Base-by-base conservation (phyloP, 164 flowering plant genomes). In the Dillenia turbinata region DNA sequence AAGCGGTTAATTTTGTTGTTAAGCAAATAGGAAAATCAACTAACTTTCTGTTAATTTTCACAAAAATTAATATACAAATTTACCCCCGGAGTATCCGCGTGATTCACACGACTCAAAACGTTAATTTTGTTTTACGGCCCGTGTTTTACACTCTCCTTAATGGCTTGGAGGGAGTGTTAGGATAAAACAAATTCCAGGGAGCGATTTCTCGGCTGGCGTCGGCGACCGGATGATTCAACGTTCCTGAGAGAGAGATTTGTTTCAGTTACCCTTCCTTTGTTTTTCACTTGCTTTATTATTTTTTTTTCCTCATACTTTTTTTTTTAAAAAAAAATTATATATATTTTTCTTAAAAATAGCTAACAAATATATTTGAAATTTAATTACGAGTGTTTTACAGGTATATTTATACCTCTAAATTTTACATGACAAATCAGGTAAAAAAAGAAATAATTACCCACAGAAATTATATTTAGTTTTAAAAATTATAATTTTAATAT, bases 1-100 rank as follows among this genome's bases (percentile, higher is more conserved):
- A 43, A 67, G 49, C 66, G 52, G 69, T 74, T 66, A 67, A 69
- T 51, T 69, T 74, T 74, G 73, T 66, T 74, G 57, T 33, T 33
- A 33, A 33, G 40, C 40, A 33, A 33, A 33, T 63, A 57, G 60
- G 55, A 52, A 49, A 66, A 51, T 24, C 57, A 62, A 60, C 69
- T 59, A 74, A 63, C 66, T 33, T 60, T 46, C 49, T 54, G 59
- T 74, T 73, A 68, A 50, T 60, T 12, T 12, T 50, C 17, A 19
- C 5, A 17, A 50, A 8, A 15, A 16, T 52, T 52, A 15, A 52
- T 8, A 19, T 15, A 15, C 10, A 52, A 52, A 15, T 33, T 33
- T 33, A 33, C 40, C 40, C 40, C 5, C 5, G 4, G 6, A 33
- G 7, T 5, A 6, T 33, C 6, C 40, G 40, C 40, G 40, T 5